A percentile compares a stretch with the other conserved stretches of the same genome.
These are phyloP conservation scores for Nitzschia putrida DNA, from an alignment of 108 stramenopile genomes.

Conservation along the genomic window DNA sequence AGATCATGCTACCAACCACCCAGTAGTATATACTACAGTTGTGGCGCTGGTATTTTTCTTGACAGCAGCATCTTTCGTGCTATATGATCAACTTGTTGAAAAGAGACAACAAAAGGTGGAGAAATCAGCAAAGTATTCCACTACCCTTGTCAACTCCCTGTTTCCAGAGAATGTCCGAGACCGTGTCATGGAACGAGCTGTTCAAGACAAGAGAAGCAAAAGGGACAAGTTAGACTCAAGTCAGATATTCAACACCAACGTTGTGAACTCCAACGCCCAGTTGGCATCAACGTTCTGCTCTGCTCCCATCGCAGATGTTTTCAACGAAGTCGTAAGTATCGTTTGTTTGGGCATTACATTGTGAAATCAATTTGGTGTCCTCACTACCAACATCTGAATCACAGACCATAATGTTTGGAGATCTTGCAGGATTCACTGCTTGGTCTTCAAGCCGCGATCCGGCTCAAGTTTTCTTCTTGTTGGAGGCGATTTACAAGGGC, in stretches of 20 bases:
- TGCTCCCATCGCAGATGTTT: not conserved
- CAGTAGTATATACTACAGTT: constrained; percentile 12
- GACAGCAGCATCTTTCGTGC: constrained; percentile 47
- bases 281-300: not conserved
- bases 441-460: constrained; percentile 29
- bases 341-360: not conserved
- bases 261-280: not conserved
- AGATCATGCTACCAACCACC: not conserved
- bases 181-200: constrained; percentile 2
- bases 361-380: not conserved
- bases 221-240: not conserved
- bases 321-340: not conserved
- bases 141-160: constrained; percentile 52
- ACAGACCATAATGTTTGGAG: constrained; percentile 8
- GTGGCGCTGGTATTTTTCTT: constrained; percentile 51
- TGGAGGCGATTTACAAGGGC: constrained; percentile 46
- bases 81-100: constrained; percentile 55
- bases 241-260: too few species aligned
- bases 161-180: constrained; percentile 49
- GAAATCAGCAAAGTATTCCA: constrained; percentile 38
- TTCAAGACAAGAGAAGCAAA: not conserved
- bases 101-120: constrained; percentile 41
- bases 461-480: constrained; percentile 49
- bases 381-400: not conserved
- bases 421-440: constrained; percentile 14